Evolutionary conservation across 2,329 filamentous ascomycete species (phyloP).

Genomic region (Emydomyces testavorans): DNA sequence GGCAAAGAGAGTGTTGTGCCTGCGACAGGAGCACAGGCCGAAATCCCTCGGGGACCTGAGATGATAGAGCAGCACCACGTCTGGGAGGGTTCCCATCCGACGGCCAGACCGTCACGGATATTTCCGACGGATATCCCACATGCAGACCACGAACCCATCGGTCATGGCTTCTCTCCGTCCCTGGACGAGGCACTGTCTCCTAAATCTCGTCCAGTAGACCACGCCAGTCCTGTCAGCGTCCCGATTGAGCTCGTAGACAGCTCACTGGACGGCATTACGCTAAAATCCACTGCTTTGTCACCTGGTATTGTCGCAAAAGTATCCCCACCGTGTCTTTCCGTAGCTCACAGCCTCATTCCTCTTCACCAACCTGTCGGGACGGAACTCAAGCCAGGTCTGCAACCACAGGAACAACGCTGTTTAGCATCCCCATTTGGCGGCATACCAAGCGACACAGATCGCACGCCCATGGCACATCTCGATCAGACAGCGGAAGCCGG

Average conservation of each 20-base stretch:
- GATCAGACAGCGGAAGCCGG: constrained; percentile 26
- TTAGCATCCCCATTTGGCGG: constrained; percentile 26
- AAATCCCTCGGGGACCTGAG: neutral
- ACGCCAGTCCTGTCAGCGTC: constrained; percentile 24
- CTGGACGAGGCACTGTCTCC: constrained; percentile 34
- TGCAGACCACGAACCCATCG: constrained; percentile 4
- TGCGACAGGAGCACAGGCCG: neutral
- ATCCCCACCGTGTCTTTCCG: constrained; percentile 27
- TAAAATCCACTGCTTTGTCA: constrained; percentile 36
- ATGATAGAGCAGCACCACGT: constrained; percentile 24
- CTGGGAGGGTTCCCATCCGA: constrained; percentile 36
- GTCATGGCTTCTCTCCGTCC: constrained; percentile 23
- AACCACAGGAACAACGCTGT: constrained; percentile 15
- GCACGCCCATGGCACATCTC: constrained; percentile 36
- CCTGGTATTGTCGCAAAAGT: constrained; percentile 35
- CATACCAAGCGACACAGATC: constrained; percentile 33
- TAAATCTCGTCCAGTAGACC: constrained; percentile 26
- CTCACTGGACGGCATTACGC: constrained; percentile 37
- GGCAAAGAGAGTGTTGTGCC: constrained; percentile 16
- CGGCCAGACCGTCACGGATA: constrained; percentile 33
- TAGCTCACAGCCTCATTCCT: constrained; percentile 17
- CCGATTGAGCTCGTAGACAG: constrained; percentile 39
- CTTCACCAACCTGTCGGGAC: constrained; percentile 14
- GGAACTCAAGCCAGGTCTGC: constrained; percentile 26
- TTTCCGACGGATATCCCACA: constrained; percentile 26